Conservation (phyloP, 495 filamentous ascomycete species). For the Aspergillus baeticus region DNA sequence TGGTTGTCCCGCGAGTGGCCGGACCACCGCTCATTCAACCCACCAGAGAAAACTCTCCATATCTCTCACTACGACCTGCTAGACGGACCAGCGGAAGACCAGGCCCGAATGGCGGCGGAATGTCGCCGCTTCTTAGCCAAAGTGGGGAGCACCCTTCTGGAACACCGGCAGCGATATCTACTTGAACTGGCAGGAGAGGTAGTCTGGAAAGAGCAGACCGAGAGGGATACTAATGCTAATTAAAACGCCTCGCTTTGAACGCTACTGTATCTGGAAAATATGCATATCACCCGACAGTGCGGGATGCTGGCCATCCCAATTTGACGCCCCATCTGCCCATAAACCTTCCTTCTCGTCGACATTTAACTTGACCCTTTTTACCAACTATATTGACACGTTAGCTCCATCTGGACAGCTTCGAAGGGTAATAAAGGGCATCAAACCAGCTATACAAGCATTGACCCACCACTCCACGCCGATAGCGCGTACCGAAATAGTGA, state of each 20-base stretch:
- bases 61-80: not conserved
- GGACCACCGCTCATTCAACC: not conserved
- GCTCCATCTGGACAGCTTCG: no score
- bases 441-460: no score
- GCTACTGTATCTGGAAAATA: no score
- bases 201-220: not conserved
- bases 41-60: not conserved
- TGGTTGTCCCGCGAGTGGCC: not conserved
- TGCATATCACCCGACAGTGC: no score
- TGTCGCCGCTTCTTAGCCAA: not conserved
- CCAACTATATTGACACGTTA: no score
- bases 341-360: no score
- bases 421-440: no score
- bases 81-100: not conserved
- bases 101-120: not conserved
- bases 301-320: no score
- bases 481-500: not conserved
- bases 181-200: slow-evolving; percentile 2
- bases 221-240: not conserved
- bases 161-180: slow-evolving; percentile 1
- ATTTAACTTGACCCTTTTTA: no score
- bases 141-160: not conserved
- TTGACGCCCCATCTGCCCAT: no score
- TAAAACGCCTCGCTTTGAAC: not conserved
- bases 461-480: not conserved